Conservation (phyloP, 208 protist species). For the Leishmania gerbilli region DNA sequence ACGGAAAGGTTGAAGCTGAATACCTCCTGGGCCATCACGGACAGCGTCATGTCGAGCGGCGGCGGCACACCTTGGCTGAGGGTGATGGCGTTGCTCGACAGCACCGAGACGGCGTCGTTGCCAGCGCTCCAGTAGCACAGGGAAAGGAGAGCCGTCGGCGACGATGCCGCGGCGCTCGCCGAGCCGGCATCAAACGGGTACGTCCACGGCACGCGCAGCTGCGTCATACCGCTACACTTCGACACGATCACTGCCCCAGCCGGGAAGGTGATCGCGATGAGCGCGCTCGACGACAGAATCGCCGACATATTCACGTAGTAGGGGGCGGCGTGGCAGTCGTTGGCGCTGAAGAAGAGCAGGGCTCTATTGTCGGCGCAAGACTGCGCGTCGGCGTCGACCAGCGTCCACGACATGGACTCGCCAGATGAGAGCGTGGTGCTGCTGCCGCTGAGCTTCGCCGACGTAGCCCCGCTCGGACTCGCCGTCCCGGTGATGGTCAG, state of each 20-base stretch:
- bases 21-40: conserved; percentile 36
- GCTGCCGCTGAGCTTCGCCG: conserved; percentile 30
- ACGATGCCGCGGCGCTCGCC: not conserved
- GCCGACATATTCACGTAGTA: conserved; percentile 52
- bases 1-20: conserved; percentile 54
- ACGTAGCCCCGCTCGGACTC: conserved; percentile 49
- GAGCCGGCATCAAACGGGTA: conserved; percentile 7
- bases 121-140: conserved; percentile 68
- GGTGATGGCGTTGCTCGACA: conserved; percentile 38
- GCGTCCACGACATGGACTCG: conserved; percentile 72
- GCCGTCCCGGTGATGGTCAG: conserved; percentile 38
- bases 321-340: conserved; percentile 64
- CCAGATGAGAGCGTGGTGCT: conserved; percentile 40
- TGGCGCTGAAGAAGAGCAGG: conserved; percentile 79
- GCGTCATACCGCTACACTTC: conserved; percentile 25
- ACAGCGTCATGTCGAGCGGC: conserved; percentile 35
- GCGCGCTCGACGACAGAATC: not conserved
- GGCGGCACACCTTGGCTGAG: conserved; percentile 54
- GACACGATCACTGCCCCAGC: conserved; percentile 31
- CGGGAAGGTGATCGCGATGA: conserved; percentile 15
- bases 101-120: conserved; percentile 42
- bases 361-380: conserved; percentile 28
- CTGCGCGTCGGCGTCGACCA: conserved; percentile 29
- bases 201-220: conserved; percentile 26
- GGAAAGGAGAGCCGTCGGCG: conserved; percentile 24